Base-by-base conservation (phyloP, 2,329 filamentous ascomycete species). In the Fusarium siculi region DNA sequence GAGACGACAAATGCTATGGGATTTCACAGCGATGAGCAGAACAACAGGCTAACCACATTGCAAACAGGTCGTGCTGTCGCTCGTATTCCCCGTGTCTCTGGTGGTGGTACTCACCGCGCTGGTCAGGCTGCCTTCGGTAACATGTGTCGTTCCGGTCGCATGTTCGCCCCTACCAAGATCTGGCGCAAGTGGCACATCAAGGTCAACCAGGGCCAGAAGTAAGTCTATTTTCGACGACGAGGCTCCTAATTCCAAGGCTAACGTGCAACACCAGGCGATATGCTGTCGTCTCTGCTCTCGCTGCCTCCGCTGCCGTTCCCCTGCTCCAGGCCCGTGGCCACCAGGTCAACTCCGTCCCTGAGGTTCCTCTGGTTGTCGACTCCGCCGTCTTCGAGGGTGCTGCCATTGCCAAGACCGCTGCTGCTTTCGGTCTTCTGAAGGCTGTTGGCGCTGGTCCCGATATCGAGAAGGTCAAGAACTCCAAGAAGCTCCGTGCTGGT, bases 111-210 rank as follows among this genome's bases (percentile, higher is more conserved):
- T 86, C 96, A 99, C 93, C 96, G 96, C 91, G 96, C 96, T 84
- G 96, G 96, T 90, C 96, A 99, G 91, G 96, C 96, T 87, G 96
- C 96, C 81, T 99, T 98, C 87, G 96, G 96, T 94, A 99, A 99
- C 93, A 95, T 96, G 95, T 99, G 96, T 90, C 95, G 96, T 86
- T 97, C 96, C 85, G 96, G 97, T 90, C 96, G 96, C 89, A 99
- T 99, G 96, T 99, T 99, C 89, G 96, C 96, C 80, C 96, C 96
- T 79, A 99, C 96, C 88, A 99, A 99, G 93, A 93, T 97, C 89
- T 99, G 96, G 97, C 92, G 96, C 86, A 98, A 97, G 91, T 99
- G 96, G 97, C 96, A 99, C 91, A 91, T 98, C 90, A 98, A 98
- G 95, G 91, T 99, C 92, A 97, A 97, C 91, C 91, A 97, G 87